Base-by-base conservation (phyloP, 257 asterid species). In the Misopates orontium region DNA sequence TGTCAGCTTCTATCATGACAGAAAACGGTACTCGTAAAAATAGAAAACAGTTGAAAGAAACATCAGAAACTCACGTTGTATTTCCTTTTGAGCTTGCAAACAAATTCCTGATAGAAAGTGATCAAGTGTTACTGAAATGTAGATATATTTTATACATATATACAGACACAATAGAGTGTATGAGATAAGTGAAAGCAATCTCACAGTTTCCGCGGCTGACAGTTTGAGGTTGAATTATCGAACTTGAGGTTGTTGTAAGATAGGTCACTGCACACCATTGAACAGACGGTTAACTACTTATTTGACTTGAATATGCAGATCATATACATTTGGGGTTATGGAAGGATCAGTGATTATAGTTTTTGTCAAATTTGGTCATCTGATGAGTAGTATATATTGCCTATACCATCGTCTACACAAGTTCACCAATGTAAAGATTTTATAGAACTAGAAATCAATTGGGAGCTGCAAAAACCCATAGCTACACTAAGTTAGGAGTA, bases 201-300 rank as follows among this genome's bases (percentile, higher is more conserved):
- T 83, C 83, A 86, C 94, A 74, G 31, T 12, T n/a, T 73, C 15
- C 77, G 71, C 1, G 66, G 60, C 67, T 75, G 86, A 68, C 94
- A 86, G 68, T 40, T 67, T 17, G 66, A 0, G 55, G 64, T 17
- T 22, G 76, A 66, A 42, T 66, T 74, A 56, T 53, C 77, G 22
- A 60, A 61, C 14, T 84, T 81, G 53, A 79, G 77, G 75, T 81
- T 86, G 83, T 86, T 86, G 82, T 81, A 86, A 60, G 94, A 83
- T 9, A 86, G 73, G 57, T 86, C 94, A 39, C 94, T 86, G 87
- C 62, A 81, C 16, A 67, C 32, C 73, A 71, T 21, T 23, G 8
- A 36, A 64, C n/a, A 52, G 9, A 36, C 41, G 6, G 44, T 68
- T 48, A 72, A 23, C 15, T 23, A 59, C 10, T 31, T 52, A 52